Evolutionary conservation across 768 basidiomycete genomes (phyloP).

Genomic region (Mycena rebaudengoi): DNA sequence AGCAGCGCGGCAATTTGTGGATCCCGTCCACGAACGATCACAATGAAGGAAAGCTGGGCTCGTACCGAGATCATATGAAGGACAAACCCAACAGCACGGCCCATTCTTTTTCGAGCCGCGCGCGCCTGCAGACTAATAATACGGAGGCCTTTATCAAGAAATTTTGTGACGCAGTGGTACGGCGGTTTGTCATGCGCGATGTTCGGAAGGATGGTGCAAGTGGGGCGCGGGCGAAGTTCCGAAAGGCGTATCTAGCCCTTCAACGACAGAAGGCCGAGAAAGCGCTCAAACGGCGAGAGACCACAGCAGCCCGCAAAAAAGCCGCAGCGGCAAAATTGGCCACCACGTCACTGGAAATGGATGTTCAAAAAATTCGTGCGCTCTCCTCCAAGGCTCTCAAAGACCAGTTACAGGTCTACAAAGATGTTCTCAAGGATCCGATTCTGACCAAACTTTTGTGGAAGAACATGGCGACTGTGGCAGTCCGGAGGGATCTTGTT

Average conservation of each 20-base stretch:
- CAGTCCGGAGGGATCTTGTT: not conserved
- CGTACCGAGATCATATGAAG: slow-evolving; percentile 4
- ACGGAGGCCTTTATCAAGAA: slow-evolving; percentile 27
- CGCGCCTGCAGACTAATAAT: slow-evolving; percentile 18
- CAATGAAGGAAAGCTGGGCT: slow-evolving; percentile 29
- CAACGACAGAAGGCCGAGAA: not conserved
- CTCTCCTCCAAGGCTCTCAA: not conserved
- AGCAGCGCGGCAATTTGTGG: slow-evolving; percentile 18
- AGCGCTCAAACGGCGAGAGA: not conserved
- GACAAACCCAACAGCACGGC: slow-evolving; percentile 18
- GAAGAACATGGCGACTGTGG: not conserved
- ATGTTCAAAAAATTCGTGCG: not conserved
- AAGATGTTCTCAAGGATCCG: not conserved
- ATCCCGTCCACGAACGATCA: slow-evolving; percentile 32
- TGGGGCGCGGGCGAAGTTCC: not conserved
- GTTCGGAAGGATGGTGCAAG: slow-evolving; percentile 10
- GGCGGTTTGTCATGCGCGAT: slow-evolving; percentile 19
- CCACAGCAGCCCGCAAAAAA: not conserved
- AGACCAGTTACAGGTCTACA: not conserved
- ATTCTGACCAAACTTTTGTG: not conserved
- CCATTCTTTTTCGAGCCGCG: slow-evolving; percentile 17
- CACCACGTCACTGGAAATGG: not conserved
- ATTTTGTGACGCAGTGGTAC: slow-evolving; percentile 17
- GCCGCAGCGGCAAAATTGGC: not conserved
- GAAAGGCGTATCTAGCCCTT: not conserved